A percentile compares a stretch with the other conserved stretches of the same genome.
Evolutionary conservation across 2,329 filamentous ascomycete genomes (phyloP).

Genomic region (Boeremia lycopersici): DNA sequence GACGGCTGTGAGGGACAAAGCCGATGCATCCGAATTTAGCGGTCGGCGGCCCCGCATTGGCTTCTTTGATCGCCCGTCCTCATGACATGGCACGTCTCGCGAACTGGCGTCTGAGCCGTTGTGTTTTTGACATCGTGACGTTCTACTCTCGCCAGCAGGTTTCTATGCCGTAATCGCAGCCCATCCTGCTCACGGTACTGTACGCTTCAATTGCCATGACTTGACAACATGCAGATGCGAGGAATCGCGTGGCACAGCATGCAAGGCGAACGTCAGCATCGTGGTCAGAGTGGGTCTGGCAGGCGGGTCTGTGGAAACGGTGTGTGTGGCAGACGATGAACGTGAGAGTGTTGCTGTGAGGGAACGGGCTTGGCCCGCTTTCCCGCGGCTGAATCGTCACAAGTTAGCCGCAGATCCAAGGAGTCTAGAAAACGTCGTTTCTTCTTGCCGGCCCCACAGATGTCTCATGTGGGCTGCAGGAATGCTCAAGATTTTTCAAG

Average conservation of each 20-base stretch:
- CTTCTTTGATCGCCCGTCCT: constrained; percentile 36
- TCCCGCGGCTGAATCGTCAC: constrained; percentile 29
- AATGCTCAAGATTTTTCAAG: constrained; percentile 12
- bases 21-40: constrained; percentile 30
- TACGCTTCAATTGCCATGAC: constrained; percentile 31
- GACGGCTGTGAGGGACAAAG: constrained; percentile 18
- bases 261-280: constrained; percentile 6
- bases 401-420: constrained; percentile 29
- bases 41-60: constrained; percentile 25
- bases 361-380: constrained; percentile 31
- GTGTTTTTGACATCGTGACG: constrained; percentile 35
- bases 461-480: constrained; percentile 22
- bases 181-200: constrained; percentile 16
- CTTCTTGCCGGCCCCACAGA: constrained; percentile 30
- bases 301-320: constrained; percentile 16
- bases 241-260: constrained; percentile 2
- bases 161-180: constrained; percentile 27
- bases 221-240: constrained; percentile 3
- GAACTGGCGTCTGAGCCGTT: constrained; percentile 23
- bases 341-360: constrained; percentile 23
- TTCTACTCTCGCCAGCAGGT: constrained; percentile 19
- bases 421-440: constrained; percentile 32
- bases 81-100: constrained; percentile 32
- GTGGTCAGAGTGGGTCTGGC: constrained; percentile 22
- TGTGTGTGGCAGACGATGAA: constrained; percentile 19